Evolutionary conservation across 163 green algal species (phyloP).

Genomic region (Coccomyxa subellipsoidea): DNA sequence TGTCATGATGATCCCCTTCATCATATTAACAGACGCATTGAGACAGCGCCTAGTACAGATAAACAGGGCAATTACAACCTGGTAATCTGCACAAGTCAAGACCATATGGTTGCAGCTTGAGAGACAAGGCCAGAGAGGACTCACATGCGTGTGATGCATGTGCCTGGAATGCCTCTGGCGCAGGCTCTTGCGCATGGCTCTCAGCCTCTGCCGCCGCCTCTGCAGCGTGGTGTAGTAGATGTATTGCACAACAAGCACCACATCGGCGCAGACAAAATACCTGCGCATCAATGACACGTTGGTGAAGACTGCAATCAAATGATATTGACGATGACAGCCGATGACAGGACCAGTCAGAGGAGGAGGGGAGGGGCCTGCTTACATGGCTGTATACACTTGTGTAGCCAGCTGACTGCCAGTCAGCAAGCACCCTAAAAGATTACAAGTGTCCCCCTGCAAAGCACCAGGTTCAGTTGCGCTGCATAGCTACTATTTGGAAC

Average conservation of each 20-base stretch:
- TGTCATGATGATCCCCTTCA: too few relatives aligned
- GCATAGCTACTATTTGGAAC: too few relatives aligned
- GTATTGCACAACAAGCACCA: constrained; percentile 57
- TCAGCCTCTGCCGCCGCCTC: constrained; percentile 13
- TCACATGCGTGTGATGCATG: neutral
- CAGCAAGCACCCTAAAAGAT: constrained; percentile 84
- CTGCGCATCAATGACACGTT: constrained; percentile 14
- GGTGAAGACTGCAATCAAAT: neutral
- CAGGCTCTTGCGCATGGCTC: constrained; percentile 2
- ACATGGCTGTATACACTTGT: constrained; percentile 79
- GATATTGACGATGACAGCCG: neutral
- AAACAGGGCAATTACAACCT: too few relatives aligned
- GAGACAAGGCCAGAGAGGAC: neutral
- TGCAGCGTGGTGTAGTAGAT: constrained; percentile 46
- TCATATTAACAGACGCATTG: too few relatives aligned
- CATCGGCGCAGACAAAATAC: constrained; percentile 79
- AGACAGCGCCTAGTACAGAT: too few relatives aligned
- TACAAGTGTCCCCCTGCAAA: constrained; percentile 81
- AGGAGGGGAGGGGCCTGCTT: neutral
- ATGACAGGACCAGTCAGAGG: neutral
- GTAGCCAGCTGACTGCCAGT: constrained; percentile 81
- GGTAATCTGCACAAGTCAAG: neutral
- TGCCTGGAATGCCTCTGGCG: neutral
- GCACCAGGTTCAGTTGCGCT: neutral
- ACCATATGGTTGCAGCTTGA: neutral